Evolutionary conservation across 768 basidiomycete genomes (phyloP).

Genomic region (Boletellus sp.): DNA sequence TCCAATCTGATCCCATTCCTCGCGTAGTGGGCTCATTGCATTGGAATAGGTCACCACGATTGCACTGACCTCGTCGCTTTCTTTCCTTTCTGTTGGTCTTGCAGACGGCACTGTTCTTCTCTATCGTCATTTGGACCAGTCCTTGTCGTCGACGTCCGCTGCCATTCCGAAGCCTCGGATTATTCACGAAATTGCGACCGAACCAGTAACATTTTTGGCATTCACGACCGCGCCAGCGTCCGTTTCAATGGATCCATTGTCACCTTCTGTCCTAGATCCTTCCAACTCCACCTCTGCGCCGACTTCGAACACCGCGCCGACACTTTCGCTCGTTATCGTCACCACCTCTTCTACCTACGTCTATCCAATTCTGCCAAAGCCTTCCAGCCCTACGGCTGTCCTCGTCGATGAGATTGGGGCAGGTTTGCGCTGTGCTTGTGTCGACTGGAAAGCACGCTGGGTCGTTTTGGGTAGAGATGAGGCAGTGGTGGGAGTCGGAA

Average conservation of each 20-base stretch:
- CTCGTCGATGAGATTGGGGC: constrained; percentile 86
- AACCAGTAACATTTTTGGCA: constrained; percentile 91
- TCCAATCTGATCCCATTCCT: not conserved
- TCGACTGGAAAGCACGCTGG: constrained; percentile 69
- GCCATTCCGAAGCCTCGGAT: constrained; percentile 84
- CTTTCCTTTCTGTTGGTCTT: constrained; percentile 89
- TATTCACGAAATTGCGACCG: constrained; percentile 77
- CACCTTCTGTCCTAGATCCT: constrained; percentile 11
- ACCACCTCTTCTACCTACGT: constrained; percentile 80
- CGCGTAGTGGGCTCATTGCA: not conserved
- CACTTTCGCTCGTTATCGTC: constrained; percentile 75
- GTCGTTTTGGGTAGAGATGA: constrained; percentile 89
- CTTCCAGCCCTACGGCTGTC: constrained; percentile 59
- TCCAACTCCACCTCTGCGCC: constrained; percentile 8
- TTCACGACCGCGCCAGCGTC: constrained; percentile 49
- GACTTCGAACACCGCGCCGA: constrained; percentile 29
- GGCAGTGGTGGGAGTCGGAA: constrained; percentile 82
- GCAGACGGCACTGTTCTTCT: constrained; percentile 91
- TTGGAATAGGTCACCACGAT: constrained; percentile 63
- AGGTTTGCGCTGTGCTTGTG: constrained; percentile 77
- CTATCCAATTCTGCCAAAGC: constrained; percentile 70
- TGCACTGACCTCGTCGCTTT: constrained; percentile 70
- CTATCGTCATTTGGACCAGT: constrained; percentile 89
- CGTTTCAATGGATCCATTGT: constrained; percentile 21
- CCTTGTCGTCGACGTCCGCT: constrained; percentile 66